Percentiles rank a stretch among this genome's conserved stretches.
These are phyloP conservation scores for Penicillium longicatenatum DNA, from an alignment of 495 filamentous ascomycete genomes.

Conservation along the genomic window DNA sequence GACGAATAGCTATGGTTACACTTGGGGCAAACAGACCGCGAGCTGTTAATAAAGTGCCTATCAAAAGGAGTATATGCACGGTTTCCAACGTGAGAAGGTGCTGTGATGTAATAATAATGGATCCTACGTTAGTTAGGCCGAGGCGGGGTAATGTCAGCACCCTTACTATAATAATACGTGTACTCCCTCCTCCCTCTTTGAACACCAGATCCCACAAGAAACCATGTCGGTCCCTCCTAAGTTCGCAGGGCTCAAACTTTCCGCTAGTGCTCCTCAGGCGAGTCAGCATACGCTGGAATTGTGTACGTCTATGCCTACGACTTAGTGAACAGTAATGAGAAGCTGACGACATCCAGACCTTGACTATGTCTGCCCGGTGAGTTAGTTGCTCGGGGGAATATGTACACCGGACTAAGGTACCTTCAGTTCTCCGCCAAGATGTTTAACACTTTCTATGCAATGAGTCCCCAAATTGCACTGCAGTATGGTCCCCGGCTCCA, in stretches of 20 bases:
- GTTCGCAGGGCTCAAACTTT: conserved; percentile 70
- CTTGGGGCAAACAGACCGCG: too few relatives aligned
- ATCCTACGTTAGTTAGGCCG: neutral
- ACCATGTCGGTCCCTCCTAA: conserved; percentile 77
- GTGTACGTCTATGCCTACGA: conserved; percentile 43
- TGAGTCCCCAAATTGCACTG: conserved; percentile 55
- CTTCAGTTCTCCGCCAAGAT: conserved; percentile 62
- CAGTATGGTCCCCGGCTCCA: conserved; percentile 63
- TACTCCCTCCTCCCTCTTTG: neutral
- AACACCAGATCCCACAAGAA: neutral
- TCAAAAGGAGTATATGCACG: too few relatives aligned
- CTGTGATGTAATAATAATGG: too few relatives aligned
- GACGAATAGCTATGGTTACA: too few relatives aligned
- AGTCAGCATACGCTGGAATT: conserved; percentile 74
- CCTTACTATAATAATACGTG: neutral
- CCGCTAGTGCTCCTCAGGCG: conserved; percentile 39
- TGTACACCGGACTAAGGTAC: conserved; percentile 11
- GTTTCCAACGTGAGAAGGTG: too few relatives aligned
- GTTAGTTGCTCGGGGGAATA: conserved; percentile 12
- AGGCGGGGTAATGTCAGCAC: neutral
- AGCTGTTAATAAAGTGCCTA: too few relatives aligned
- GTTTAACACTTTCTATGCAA: conserved; percentile 69
- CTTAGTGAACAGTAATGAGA: neutral
- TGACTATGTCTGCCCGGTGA: conserved; percentile 82
- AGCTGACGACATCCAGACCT: conserved; percentile 51